Base-by-base conservation (phyloP, 495 filamentous ascomycete species). In the Hypoxylon subgilvum region DNA sequence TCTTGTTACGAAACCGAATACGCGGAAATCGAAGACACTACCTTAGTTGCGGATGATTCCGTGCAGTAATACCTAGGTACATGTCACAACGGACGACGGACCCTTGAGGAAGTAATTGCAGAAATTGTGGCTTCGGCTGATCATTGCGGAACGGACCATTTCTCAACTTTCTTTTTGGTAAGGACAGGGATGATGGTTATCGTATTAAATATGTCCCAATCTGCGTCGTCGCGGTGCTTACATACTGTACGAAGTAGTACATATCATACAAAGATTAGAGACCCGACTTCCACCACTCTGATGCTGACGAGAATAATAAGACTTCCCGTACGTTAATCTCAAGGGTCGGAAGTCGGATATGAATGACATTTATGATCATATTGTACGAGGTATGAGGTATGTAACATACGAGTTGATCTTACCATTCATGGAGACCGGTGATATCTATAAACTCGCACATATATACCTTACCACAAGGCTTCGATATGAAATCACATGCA, bases 111-210 rank as follows among this genome's bases (percentile, higher is more conserved):
- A 43, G 46, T 55, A 61, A 55, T 51, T 19, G 46, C 14, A 60
- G 18, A 45, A 52, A 45, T 36, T 41, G 51, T 56, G 28, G 52
- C 47, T 63, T 57, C 59, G 47, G 59, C 34, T 42, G 59, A 57
- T 57, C 59, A 31, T 47, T 57, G 52, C 59, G 59, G 59, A 57
- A 63, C 59, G 59, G 59, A 48, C 52, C 59, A 57, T 57, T 36
- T 51, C n/a, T n/a, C 36, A 55, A 57, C 21, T 23, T 48, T 57
- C 21, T 47, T 31, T 34, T 39, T 41, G 36, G 45, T 23, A 55
- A 35, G 47, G 58, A 51, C 40, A 40, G 40, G 39, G 23, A 21
- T 36, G 30, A 17, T 49, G 30, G 41, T 42, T 61, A 47, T 45
- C 57, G 44, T 41, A 50, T 55, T 40, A n/a, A n/a, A n/a, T n/a